Conservation (phyloP, 106 monocot species). For the Apostasia shenzhenica region DNA sequence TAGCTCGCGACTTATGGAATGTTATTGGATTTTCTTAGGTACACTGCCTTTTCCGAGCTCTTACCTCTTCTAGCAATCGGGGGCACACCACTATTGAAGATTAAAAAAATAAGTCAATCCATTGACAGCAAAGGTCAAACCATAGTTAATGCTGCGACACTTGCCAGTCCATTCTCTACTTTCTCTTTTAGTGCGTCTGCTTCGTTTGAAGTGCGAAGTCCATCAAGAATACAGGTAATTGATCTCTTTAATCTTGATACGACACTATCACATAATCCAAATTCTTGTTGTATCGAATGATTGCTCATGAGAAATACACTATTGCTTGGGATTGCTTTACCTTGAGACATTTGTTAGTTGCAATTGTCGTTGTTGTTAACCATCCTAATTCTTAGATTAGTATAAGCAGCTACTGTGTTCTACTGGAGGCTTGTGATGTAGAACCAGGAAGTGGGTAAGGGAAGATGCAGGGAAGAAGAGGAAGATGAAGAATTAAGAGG, state of each 20-base stretch:
- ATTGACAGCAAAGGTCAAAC: slow-evolving; percentile 49
- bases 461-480: no score
- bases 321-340: no score
- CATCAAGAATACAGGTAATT: slow-evolving; percentile 80
- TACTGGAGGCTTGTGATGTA: no score
- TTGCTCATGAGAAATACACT: no score
- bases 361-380: no score
- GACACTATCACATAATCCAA: no score
- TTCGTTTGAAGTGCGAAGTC: slow-evolving; percentile 79
- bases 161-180: slow-evolving; percentile 56
- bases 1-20: not conserved
- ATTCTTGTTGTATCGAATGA: no score
- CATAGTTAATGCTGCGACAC: slow-evolving; percentile 51
- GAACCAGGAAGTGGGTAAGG: no score
- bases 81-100: slow-evolving; percentile 49
- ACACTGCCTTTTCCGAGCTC: slow-evolving; percentile 84
- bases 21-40: slow-evolving; percentile 38
- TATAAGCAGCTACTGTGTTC: no score
- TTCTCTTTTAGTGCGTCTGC: slow-evolving; percentile 79
- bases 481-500: no score
- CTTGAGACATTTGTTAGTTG: no score
- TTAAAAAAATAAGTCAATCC: slow-evolving; percentile 75
- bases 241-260: not conserved
- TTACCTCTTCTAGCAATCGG: slow-evolving; percentile 67
- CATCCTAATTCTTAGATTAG: no score